Base-by-base conservation (phyloP, 1,284 basidiomycete genomes). In the Tilletia walkeri region DNA sequence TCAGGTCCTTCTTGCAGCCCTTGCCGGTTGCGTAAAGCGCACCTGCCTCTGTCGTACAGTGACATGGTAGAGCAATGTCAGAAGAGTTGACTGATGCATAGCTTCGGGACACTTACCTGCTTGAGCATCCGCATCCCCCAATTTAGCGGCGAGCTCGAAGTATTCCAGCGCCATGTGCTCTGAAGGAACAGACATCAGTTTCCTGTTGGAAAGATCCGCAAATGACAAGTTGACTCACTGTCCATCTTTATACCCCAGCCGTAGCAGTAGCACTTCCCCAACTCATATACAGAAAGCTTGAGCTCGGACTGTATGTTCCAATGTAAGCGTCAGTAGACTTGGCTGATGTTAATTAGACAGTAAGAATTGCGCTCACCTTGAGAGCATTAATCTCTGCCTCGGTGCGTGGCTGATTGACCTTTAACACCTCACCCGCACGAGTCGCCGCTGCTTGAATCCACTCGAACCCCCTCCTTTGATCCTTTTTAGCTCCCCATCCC, bases 191-290 rank as follows among this genome's bases (percentile, higher is more conserved):
- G 24, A 30, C 24, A 30, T 30, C 24, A 30, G 24, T 30, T 30
- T 30, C 24, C 24, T 30, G 24, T 30, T 30, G 63, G 54, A 30
- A 30, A 30, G 24, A 30, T 30, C 24, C 24, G 24, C 24, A 53
- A 68, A 70, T 75, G 59, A 72, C 49, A 30, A 54, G 39, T 53
- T 3, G 18, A 30, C 45, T 67, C 16, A 47, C 90, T 90, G 84
- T 95, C 92, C 84, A 92, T 92, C 67, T 86, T 84, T 14, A 92
- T 89, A 4, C 93, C 93, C 92, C 93, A 95, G 0, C 93, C 93
- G 73, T 92, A 91, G 82, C 92, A 92, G 84, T 93, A 94, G 82
- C 92, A 94, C 83, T 93, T 92, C 1, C 92, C 93, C 5, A 95
- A 91, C 85, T 95, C 93, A 81, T 94, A 93, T 63, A 95, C 91